Evolutionary conservation across 1,284 basidiomycete species (phyloP), one percentile per base, ranked within the genome.

Genomic region (Cryptococcus sp.): DNA sequence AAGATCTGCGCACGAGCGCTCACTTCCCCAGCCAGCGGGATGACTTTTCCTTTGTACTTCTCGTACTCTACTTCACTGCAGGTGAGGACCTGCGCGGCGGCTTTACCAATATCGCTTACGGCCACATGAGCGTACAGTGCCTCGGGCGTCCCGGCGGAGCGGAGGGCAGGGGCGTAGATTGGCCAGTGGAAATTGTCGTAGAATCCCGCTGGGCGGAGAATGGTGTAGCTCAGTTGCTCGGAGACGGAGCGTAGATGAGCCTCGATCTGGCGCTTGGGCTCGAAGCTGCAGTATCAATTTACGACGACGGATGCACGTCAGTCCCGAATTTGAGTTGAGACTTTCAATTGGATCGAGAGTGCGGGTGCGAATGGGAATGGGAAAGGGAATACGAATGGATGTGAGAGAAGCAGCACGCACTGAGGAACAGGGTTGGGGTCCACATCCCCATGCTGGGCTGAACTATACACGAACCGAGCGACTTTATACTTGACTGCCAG

Each of bases 341-440:
- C 39, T 17, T 42, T 42, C 41, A 42, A 25, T 25, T 6, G 25
- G 25, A 25, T 25, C 6, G 25, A 3, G 25, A 25, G 25, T 6
- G 25, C 39, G 25, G 6, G 25, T 25, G 25, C 3, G 6, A 25
- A 6, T 25, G 25, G 25, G 25, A 25, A 6, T 25, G 25, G 6
- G 25, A 25, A 6, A 6, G 25, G 6, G 25, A 25, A 6, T 25
- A 6, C 5, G 22, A n/a, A 19, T 11, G 16, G n/a, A 8, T 22
- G 7, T 45, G 42, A 45, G n/a, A 16, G 42, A 45, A 10, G 42
- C n/a, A 15, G n/a, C 8, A 45, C 42, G 2, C 42, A 45, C 42
- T 45, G 42, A 45, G 42, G 42, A n/a, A 45, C n/a, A 10, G 42
- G 42, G 42, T 45, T 45, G 42, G 42, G n/a, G 42, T 45, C 13